phyloP scores from a whole-genome alignment of 805 yeast species.

The Saturnispora hagleri region DNA sequence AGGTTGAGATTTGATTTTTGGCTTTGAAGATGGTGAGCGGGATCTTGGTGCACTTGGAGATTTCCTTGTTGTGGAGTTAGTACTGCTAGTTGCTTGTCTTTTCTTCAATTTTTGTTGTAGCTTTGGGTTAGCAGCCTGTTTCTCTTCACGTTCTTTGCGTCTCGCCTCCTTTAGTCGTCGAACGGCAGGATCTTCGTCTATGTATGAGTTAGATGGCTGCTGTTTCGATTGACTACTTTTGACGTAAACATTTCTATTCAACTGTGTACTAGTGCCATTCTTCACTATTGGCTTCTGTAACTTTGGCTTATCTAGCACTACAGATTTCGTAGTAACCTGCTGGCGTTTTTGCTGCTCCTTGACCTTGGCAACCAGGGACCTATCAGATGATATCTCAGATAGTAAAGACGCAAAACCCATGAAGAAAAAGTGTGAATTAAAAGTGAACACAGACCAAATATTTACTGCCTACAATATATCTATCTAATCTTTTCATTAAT shows the following conservation, averaged over 20 bases:
- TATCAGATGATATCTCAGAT: conserved; percentile 24
- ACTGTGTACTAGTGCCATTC: background rate
- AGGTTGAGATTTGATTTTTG: background rate
- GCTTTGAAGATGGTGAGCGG: background rate
- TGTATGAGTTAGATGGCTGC: background rate
- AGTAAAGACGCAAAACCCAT: conserved; percentile 19
- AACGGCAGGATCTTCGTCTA: conserved; percentile 56
- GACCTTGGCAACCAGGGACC: conserved; percentile 4
- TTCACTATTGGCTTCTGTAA: background rate
- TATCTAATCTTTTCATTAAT: background rate
- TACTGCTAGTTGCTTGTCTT: background rate
- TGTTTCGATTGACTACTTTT: conserved; percentile 8
- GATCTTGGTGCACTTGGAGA: background rate
- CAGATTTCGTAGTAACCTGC: background rate
- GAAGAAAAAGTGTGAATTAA: background rate
- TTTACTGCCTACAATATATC: background rate
- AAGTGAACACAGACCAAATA: background rate
- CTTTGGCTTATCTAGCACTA: background rate
- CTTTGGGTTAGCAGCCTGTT: conserved; percentile 19
- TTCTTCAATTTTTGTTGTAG: conserved; percentile 5
- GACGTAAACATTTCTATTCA: background rate
- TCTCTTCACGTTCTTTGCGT: conserved; percentile 41
- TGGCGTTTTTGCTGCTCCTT: background rate
- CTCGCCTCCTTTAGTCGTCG: conserved; percentile 59
- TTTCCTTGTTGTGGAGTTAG: background rate